Evolutionary conservation across 139 green algal genomes (phyloP).

Genomic region (Micractinium sp.): DNA sequence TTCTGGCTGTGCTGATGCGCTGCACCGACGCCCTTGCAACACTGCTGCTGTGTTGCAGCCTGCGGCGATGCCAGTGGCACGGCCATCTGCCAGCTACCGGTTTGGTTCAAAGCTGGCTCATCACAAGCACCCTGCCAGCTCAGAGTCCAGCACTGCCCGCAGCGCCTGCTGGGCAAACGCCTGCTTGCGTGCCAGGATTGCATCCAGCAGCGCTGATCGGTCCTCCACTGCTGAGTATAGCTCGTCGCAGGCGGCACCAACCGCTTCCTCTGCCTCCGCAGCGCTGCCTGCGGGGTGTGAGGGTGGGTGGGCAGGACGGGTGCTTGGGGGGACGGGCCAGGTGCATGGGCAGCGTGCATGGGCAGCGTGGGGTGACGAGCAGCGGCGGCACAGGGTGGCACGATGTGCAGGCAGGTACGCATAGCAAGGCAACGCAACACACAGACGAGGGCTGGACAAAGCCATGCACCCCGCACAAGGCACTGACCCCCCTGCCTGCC

Average conservation of each 20-base stretch:
- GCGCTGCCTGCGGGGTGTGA: neutral
- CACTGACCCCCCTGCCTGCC: too few relatives aligned
- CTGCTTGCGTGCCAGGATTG: conserved; percentile 18
- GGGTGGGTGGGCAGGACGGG: neutral
- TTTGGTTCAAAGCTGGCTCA: neutral
- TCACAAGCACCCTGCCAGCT: conserved; percentile 18
- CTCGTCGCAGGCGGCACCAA: conserved; percentile 13
- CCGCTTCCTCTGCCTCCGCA: conserved; percentile 1
- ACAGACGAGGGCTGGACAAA: too few relatives aligned
- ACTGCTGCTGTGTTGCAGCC: too few relatives aligned
- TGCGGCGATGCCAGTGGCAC: neutral
- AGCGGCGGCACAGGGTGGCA: neutral
- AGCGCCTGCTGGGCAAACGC: conserved; percentile 15
- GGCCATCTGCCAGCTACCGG: neutral
- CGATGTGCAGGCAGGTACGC: neutral
- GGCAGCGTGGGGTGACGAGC: neutral
- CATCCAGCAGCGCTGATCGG: conserved; percentile 7
- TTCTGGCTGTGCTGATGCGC: too few relatives aligned
- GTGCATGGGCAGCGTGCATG: too few relatives aligned
- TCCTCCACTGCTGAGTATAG: conserved; percentile 8
- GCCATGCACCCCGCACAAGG: too few relatives aligned
- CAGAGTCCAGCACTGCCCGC: neutral
- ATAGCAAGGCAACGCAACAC: neutral
- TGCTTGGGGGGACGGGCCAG: too few relatives aligned
- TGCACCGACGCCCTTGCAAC: too few relatives aligned